Percentiles rank a stretch among this genome's conserved stretches.
Conservation (phyloP, 78 protist species). For the Protostelium mycophagum region DNA sequence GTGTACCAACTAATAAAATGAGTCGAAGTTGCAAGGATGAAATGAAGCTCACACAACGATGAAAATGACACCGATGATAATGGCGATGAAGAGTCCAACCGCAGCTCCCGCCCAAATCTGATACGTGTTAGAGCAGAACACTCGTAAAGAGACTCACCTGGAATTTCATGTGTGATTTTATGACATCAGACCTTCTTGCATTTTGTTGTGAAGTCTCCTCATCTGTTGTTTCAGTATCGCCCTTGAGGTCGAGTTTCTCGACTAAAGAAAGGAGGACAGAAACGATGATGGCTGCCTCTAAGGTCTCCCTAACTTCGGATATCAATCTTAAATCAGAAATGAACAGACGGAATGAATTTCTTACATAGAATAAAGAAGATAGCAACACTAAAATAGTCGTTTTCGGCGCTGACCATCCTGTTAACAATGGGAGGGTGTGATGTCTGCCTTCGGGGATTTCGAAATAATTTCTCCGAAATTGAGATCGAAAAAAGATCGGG, state of each 20-base stretch:
- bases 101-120: neutral
- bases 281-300: neutral
- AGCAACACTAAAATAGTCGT: neutral
- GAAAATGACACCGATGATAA: neutral
- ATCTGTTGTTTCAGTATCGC: neutral
- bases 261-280: neutral
- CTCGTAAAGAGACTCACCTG: too few relatives aligned
- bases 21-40: too few relatives aligned
- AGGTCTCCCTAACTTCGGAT: neutral
- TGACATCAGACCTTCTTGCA: neutral
- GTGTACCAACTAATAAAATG: too few relatives aligned
- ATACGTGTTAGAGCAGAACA: too few relatives aligned
- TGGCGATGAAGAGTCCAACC: neutral
- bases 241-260: neutral
- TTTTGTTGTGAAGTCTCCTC: neutral
- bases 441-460: too few relatives aligned
- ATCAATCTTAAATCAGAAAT: neutral
- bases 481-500: too few relatives aligned
- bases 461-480: too few relatives aligned
- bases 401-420: neutral
- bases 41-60: too few relatives aligned
- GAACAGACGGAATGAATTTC: neutral
- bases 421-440: too few relatives aligned
- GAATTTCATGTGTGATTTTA: neutral
- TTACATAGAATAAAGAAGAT: neutral